Base-by-base conservation (phyloP, 352 stramenopile species). In the Pythium phragmiticola region DNA sequence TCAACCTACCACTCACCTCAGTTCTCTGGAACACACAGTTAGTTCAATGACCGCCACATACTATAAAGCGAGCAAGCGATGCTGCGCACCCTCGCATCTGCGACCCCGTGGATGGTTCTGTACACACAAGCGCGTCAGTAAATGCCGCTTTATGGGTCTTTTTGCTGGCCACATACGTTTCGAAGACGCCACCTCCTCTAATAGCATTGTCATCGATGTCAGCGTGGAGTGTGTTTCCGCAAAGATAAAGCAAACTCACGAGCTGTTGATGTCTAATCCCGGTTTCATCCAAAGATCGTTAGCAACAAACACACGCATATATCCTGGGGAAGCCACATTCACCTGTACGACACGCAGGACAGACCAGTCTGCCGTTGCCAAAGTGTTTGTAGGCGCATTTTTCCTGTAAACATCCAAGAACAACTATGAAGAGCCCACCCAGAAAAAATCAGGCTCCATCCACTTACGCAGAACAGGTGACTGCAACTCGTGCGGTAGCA, bases 311-410 rank as follows among this genome's bases (percentile, higher is more conserved):
- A 19, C 17, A 17, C 5, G 39, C 39, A 46, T 46, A 1, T 7
- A 46, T 46, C 17, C 11, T 39, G 34, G 1, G 7, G 9, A 46
- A 21, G 39, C 16, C 34, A 13, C 54, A 47, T 1, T 72, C 17
- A 91, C 82, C 82, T 37, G 73, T 61, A 51, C 63, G 68, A 53
- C 84, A 92, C 3, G 74, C 77, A 5, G 84, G 84, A 34, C 84
- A 92, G 48, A 89, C 63, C 5, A 90, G 63, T 48, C 77, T 71
- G 26, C 84, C 84, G 19, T 76, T 69, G 5, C 82, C 82, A 55
- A 92, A 92, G 64, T 90, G 76, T 36, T 92, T 92, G 70, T 92
- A 92, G 28, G 84, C 84, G 74, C 84, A 92, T 80, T 92, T 92
- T 61, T 92, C 84, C 84, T 92, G 51, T 33, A 36, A 54, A 8